These are phyloP conservation scores for Chrysanthemum seticuspe DNA, from an alignment of 129 eudicot species.

Conservation along the genomic window DNA sequence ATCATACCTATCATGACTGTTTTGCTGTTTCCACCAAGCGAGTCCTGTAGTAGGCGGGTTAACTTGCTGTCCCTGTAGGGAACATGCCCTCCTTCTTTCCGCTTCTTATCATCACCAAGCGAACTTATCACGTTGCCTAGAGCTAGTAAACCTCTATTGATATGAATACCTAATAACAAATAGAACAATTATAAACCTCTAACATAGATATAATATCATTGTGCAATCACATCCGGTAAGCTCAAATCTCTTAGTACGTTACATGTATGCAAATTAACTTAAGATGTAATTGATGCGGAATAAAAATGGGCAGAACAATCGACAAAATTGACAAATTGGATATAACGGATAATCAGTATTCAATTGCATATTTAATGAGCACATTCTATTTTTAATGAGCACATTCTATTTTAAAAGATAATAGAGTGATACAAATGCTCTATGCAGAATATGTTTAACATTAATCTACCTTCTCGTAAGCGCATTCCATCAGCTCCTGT, in stretches of 20 bases:
- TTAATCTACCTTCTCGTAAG: conserved; percentile 65
- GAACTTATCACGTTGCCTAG: conserved; percentile 98
- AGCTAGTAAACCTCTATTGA: conserved; percentile 86
- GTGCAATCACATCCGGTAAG: conserved; percentile 8
- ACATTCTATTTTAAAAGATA: not conserved
- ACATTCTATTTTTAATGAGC: not conserved
- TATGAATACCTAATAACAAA: conserved; percentile 69
- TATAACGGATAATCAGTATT: not conserved
- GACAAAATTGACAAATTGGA: not conserved
- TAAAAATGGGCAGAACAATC: not conserved
- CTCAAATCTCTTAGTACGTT: not conserved
- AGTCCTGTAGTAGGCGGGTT: conserved; percentile 95
- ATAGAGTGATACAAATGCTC: not conserved
- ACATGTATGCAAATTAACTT: not conserved
- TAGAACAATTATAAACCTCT: conserved; percentile 9
- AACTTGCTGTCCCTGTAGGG: conserved; percentile 96
- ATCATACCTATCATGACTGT: conserved; percentile 91
- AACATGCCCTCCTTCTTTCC: conserved; percentile 97
- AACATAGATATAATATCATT: not conserved
- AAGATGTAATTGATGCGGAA: no score
- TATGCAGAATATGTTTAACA: not conserved
- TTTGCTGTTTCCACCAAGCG: conserved; percentile 97
- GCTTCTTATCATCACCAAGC: conserved; percentile 91
- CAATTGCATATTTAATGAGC: not conserved
- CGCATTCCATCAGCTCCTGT: conserved; percentile 98